Percentiles rank a stretch among this genome's conserved stretches.
phyloP scores from a whole-genome alignment of 1,139 yeast species.

The Hyphopichia buzzinii region DNA sequence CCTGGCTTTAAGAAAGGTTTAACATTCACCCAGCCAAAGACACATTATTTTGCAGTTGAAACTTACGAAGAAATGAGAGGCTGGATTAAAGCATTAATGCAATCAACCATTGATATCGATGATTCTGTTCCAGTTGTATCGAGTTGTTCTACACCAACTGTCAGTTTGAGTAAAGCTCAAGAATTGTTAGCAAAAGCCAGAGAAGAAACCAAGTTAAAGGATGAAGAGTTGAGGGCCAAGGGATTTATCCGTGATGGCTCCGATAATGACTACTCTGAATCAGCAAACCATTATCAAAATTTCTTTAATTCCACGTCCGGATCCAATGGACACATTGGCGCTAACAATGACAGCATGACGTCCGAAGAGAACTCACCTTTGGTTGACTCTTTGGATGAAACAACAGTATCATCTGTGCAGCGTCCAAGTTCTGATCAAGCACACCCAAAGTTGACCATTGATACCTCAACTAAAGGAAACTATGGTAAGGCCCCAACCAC shows the following conservation, averaged over 20 bases:
- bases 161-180: constrained; percentile 81
- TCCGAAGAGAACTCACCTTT: constrained; percentile 22
- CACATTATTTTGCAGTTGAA: constrained; percentile 95
- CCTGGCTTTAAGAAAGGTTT: constrained; percentile 96
- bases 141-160: constrained; percentile 92
- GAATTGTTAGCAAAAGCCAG: constrained; percentile 80
- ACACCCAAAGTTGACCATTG: constrained; percentile 34
- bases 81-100: constrained; percentile 94
- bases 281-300: constrained; percentile 5
- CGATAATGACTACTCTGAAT: constrained; percentile 18
- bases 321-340: constrained; percentile 5
- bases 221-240: constrained; percentile 48
- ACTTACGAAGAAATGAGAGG: constrained; percentile 86
- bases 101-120: constrained; percentile 94
- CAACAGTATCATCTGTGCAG: constrained; percentile 22
- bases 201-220: constrained; percentile 64
- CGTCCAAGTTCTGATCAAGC: constrained; percentile 7
- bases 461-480: constrained; percentile 21
- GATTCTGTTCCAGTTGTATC: constrained; percentile 92
- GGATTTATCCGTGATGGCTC: constrained; percentile 34
- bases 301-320: constrained; percentile 3
- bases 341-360: constrained; percentile 10
- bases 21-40: constrained; percentile 93
- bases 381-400: constrained; percentile 33
- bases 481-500: constrained; percentile 33